A percentile compares a stretch with the other conserved stretches of the same genome.
phyloP scores from a whole-genome alignment of 2,329 filamentous ascomycete species.

The Pleomassaria siparia region DNA sequence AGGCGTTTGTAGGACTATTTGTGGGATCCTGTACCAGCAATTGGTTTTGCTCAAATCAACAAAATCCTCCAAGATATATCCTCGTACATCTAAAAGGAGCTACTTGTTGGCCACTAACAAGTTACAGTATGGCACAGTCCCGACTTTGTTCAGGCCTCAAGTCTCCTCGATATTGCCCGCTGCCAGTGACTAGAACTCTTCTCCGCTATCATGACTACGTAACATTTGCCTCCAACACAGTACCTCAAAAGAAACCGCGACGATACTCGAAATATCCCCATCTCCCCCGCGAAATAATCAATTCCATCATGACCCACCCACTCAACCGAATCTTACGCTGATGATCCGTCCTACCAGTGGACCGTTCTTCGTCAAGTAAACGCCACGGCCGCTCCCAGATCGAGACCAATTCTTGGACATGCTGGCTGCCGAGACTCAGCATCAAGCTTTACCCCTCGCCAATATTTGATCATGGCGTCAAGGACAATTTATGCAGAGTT shows the following conservation, averaged over 20 bases:
- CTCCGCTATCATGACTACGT: background rate
- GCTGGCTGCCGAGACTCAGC: conserved; percentile 7
- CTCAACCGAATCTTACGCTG: conserved; percentile 4
- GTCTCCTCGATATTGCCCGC: background rate
- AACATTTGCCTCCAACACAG: no score
- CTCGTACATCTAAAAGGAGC: no score
- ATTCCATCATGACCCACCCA: conserved; percentile 7
- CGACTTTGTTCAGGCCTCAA: no score
- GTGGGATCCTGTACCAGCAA: conserved; percentile 1
- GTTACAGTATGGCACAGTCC: no score
- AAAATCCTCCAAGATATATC: background rate
- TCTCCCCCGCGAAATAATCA: conserved; percentile 8
- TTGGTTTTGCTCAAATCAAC: background rate
- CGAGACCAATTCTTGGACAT: conserved; percentile 6
- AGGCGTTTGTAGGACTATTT: conserved; percentile 9
- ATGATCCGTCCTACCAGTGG: conserved; percentile 12
- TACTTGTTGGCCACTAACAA: no score
- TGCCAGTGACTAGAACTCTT: background rate
- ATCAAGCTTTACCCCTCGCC: background rate
- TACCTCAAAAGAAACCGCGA: background rate
- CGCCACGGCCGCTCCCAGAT: conserved; percentile 1
- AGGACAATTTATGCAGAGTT: no score
- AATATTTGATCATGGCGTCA: background rate
- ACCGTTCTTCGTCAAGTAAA: conserved; percentile 7
- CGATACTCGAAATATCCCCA: background rate